Evolutionary conservation across 169 alveolate species (phyloP).

Genomic region (Fabrea salina): DNA sequence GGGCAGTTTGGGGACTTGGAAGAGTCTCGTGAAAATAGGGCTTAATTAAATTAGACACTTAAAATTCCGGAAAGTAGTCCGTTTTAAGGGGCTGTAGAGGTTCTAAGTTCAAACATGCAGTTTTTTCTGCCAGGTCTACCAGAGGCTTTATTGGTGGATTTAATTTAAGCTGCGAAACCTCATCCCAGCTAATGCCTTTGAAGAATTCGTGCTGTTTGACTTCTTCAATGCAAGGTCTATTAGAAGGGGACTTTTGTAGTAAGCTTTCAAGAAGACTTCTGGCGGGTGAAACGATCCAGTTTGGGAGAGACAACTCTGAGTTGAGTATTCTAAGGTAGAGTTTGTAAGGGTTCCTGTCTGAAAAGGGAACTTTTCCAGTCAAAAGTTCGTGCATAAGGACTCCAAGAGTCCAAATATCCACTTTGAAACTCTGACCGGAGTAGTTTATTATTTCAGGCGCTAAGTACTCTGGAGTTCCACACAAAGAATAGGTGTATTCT

Average conservation of each 20-base stretch:
- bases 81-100: no score
- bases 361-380: constrained; percentile 21
- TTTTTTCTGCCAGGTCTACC: no score
- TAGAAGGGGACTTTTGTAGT: constrained; percentile 83
- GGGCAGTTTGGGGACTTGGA: no score
- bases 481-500: not conserved
- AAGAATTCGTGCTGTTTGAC: constrained; percentile 84
- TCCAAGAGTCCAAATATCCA: constrained; percentile 14
- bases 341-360: constrained; percentile 42
- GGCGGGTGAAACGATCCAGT: constrained; percentile 87
- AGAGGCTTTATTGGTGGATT: not conserved
- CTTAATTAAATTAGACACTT: no score
- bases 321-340: constrained; percentile 82
- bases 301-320: constrained; percentile 75
- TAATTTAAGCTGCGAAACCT: not conserved
- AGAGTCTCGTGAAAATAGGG: no score
- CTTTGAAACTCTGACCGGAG: not conserved
- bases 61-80: no score
- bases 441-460: constrained; percentile 3
- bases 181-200: constrained; percentile 13
- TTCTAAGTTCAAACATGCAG: no score
- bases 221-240: constrained; percentile 86
- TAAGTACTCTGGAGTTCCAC: constrained; percentile 24
- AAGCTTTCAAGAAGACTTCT: constrained; percentile 87
- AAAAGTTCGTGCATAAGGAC: not conserved